Conservation (phyloP, 2,329 filamentous ascomycete species). For the Cyphellophora europaea region DNA sequence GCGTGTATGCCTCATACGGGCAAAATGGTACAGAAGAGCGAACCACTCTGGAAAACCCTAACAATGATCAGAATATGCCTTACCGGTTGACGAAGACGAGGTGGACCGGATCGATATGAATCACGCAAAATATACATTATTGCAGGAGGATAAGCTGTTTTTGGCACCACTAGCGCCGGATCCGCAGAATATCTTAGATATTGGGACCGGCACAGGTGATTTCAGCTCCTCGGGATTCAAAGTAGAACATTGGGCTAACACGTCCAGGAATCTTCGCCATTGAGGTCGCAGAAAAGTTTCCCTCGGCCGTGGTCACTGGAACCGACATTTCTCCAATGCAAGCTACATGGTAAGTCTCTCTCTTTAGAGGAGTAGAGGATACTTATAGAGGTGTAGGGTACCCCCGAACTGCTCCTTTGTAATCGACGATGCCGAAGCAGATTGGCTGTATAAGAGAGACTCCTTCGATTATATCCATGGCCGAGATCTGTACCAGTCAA, state of each 20-base stretch:
- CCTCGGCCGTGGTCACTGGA: constrained; percentile 23
- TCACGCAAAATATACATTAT: constrained; percentile 15
- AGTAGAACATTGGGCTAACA: no score
- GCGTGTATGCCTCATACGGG: constrained; percentile 6
- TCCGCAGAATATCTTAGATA: constrained; percentile 9
- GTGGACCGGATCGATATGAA: constrained; percentile 8
- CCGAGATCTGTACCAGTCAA: constrained; percentile 24
- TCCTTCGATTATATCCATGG: constrained; percentile 20
- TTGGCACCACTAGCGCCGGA: constrained; percentile 3
- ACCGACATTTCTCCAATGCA: constrained; percentile 8
- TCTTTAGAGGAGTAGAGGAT: no score
- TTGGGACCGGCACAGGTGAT: constrained; percentile 16
- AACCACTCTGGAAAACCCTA: no score
- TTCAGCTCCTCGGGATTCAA: constrained; percentile 5
- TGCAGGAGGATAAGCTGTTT: constrained; percentile 5
- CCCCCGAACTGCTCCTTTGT: constrained; percentile 18
- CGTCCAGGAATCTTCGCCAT: no score
- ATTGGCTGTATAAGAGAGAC: constrained; percentile 29
- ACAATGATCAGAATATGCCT: no score
- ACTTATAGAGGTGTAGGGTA: constrained; percentile 6
- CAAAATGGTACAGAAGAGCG: no score
- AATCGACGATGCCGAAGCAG: constrained; percentile 19
- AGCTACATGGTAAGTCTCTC: constrained; percentile 10
- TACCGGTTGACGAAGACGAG: constrained; percentile 10
- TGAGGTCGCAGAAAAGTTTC: constrained; percentile 27